Evolutionary conservation across 352 stramenopile genomes (phyloP).

Genomic region (Blastocystis sp.): DNA sequence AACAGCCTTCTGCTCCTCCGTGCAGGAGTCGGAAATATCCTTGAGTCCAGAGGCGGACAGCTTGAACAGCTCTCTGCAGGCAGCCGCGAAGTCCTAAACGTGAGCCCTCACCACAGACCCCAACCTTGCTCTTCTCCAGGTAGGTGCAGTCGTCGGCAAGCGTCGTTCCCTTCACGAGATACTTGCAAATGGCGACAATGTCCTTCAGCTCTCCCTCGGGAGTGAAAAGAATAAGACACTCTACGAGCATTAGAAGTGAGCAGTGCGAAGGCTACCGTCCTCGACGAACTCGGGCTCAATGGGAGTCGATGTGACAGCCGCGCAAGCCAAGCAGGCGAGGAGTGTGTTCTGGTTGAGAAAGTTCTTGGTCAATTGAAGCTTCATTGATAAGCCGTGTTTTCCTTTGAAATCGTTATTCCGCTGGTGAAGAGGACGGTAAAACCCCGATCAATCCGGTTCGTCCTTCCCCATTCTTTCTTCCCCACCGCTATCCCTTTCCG

Average conservation of each 20-base stretch:
- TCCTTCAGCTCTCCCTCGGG: background rate
- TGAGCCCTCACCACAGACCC: background rate
- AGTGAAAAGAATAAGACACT: conserved; percentile 13
- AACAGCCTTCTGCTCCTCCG: conserved; percentile 45
- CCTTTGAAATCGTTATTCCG: background rate
- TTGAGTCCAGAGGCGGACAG: conserved; percentile 49
- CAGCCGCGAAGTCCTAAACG: conserved; percentile 14
- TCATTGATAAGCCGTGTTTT: conserved; percentile 16
- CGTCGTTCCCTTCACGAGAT: conserved; percentile 31
- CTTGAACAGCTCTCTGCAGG: conserved; percentile 52
- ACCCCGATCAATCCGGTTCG: background rate
- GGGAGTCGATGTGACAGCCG: background rate
- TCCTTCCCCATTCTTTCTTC: background rate
- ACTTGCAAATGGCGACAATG: conserved; percentile 51
- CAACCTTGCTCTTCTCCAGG: conserved; percentile 53
- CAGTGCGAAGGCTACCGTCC: background rate
- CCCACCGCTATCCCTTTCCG: background rate
- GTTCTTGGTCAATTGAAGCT: conserved; percentile 29
- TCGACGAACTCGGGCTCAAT: conserved; percentile 7
- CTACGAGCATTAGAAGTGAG: background rate
- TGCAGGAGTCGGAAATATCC: conserved; percentile 43
- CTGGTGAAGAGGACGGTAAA: background rate
- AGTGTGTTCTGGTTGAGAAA: conserved; percentile 52
- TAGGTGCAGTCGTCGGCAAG: conserved; percentile 10
- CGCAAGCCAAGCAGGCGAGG: conserved; percentile 19